These are phyloP conservation scores for Picea glauca DNA, from an alignment of 75 land plant genomes.

Conservation along the genomic window DNA sequence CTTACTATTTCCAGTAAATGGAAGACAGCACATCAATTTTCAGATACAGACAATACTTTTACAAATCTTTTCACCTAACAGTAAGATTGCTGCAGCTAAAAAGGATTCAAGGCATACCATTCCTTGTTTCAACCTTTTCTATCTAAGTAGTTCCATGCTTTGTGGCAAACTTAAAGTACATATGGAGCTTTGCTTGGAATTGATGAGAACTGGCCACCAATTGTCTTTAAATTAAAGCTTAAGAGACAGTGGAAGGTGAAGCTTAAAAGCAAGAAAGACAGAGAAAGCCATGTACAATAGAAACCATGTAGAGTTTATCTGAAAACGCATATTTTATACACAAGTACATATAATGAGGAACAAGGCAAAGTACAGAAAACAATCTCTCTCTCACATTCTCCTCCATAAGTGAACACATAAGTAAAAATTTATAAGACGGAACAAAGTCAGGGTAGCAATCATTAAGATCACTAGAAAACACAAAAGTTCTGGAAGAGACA, in stretches of 20 bases:
- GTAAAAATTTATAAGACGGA: not conserved
- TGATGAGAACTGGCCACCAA: not conserved
- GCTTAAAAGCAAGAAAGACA: not conserved
- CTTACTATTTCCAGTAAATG: not conserved
- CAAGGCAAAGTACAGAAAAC: not conserved
- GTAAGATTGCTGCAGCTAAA: not conserved
- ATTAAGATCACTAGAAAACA: not conserved
- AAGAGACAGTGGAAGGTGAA: not conserved
- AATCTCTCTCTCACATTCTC: not conserved
- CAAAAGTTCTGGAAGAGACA: not conserved
- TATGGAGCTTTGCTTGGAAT: not conserved
- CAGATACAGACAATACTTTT: not conserved
- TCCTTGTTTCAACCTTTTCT: not conserved
- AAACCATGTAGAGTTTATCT: not conserved
- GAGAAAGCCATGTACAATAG: not conserved
- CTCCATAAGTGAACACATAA: not conserved
- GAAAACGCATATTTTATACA: not conserved
- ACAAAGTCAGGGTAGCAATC: not conserved
- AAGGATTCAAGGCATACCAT: not conserved
- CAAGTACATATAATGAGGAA: not conserved
- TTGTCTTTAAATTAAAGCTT: not conserved
- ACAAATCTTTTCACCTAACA: not conserved
- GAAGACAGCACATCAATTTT: not conserved
- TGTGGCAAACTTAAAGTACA: not conserved
- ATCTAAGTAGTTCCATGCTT: not conserved